These are phyloP conservation scores for Alternaria infectoria DNA, from an alignment of 2,329 filamentous ascomycete species.

Conservation along the genomic window DNA sequence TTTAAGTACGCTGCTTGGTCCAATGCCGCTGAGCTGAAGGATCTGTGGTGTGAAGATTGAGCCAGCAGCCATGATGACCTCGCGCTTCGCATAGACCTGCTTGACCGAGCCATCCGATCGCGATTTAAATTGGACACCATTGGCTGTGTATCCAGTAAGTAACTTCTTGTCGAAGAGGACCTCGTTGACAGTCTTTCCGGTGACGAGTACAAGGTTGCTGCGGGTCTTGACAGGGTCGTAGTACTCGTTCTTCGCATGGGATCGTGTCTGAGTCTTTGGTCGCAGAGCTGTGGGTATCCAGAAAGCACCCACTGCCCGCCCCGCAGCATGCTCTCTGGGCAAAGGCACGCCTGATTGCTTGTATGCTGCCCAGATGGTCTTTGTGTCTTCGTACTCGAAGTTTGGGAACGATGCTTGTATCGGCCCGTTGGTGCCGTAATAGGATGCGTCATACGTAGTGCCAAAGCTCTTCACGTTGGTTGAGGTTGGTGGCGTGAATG, in stretches of 20 bases:
- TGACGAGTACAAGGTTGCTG: conserved; percentile 29
- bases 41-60: conserved; percentile 63
- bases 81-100: conserved; percentile 41
- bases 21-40: conserved; percentile 46
- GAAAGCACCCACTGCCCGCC: conserved; percentile 35
- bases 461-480: conserved; percentile 23
- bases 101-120: conserved; percentile 23
- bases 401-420: conserved; percentile 34
- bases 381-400: conserved; percentile 31
- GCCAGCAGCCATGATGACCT: conserved; percentile 67
- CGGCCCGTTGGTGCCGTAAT: conserved; percentile 31
- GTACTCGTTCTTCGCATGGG: conserved; percentile 39
- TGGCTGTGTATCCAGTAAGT: conserved; percentile 22
- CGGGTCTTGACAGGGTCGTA: conserved; percentile 32
- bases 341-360: conserved; percentile 24
- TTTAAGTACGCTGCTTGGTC: conserved; percentile 28
- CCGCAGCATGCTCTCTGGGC: conserved; percentile 35
- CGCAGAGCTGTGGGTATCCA: conserved; percentile 38
- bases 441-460: conserved; percentile 33
- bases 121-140: conserved; percentile 29
- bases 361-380: conserved; percentile 29
- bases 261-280: conserved; percentile 39
- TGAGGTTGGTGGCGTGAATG: conserved; percentile 25
- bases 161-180: conserved; percentile 28
- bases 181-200: conserved; percentile 32